A percentile compares a stretch with the other conserved stretches of the same genome.
Evolutionary conservation across 495 filamentous ascomycete species (phyloP).

Genomic region (Tricharina praecox): DNA sequence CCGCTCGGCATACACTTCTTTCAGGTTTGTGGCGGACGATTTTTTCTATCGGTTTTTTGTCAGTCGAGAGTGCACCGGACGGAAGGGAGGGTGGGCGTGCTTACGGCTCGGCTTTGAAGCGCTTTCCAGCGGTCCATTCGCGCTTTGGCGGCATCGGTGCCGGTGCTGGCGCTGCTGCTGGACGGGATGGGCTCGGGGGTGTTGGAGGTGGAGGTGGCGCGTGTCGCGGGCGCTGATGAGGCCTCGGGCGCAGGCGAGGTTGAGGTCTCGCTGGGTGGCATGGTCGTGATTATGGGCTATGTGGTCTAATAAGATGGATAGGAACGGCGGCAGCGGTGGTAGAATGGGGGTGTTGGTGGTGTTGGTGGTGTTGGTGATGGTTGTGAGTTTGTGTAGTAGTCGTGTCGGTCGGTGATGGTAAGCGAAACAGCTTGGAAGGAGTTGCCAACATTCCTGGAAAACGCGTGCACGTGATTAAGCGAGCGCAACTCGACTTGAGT

Average conservation of each 20-base stretch:
- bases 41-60: constrained; percentile 37
- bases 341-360: constrained; percentile 9
- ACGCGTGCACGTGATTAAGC: no score
- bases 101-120: constrained; percentile 59
- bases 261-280: constrained; percentile 6
- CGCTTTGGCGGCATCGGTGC: constrained; percentile 31
- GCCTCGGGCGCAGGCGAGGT: constrained; percentile 10
- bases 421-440: no score
- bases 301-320: no score
- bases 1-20: constrained; percentile 67
- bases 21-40: constrained; percentile 58
- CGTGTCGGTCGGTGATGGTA: background rate
- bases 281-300: constrained; percentile 5
- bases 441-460: no score
- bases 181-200: constrained; percentile 6
- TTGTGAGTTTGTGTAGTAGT: constrained; percentile 5
- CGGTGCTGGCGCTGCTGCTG: no score
- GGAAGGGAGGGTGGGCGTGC: constrained; percentile 11
- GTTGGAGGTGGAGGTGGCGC: constrained; percentile 2
- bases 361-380: background rate
- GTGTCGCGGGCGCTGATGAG: constrained; percentile 1
- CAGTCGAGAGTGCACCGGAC: constrained; percentile 11
- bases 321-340: no score
- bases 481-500: no score
- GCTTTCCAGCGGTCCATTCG: constrained; percentile 62